Percentiles rank a stretch among this genome's conserved stretches.
Conservation (phyloP, 2,329 filamentous ascomycete species). For the Mycosphaerella sp. region DNA sequence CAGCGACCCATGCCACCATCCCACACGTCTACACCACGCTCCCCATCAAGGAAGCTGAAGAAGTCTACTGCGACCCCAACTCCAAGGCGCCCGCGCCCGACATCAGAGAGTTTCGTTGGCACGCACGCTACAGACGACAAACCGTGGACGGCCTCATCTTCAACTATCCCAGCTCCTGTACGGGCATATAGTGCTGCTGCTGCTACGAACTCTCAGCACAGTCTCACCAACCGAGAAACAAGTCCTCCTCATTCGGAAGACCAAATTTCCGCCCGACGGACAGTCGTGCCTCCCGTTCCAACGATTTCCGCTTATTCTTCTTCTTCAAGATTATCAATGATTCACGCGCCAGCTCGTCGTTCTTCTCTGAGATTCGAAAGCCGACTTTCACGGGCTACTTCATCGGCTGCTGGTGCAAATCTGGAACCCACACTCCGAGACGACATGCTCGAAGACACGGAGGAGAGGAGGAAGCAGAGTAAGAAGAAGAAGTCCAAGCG, state of each 20-base stretch:
- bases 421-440: slow-evolving; percentile 9
- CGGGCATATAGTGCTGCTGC: neutral
- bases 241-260: neutral
- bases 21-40: slow-evolving; percentile 10
- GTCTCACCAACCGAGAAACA: neutral
- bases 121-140: slow-evolving; percentile 8
- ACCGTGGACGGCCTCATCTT: slow-evolving; percentile 11
- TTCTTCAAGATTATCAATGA: neutral
- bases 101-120: slow-evolving; percentile 12
- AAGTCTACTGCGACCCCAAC: slow-evolving; percentile 10
- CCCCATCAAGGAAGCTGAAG: slow-evolving; percentile 10
- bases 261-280: neutral
- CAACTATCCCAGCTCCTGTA: slow-evolving; percentile 10
- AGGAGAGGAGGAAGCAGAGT: too few species aligned
- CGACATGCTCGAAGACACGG: neutral
- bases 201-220: neutral
- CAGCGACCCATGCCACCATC: slow-evolving; percentile 8
- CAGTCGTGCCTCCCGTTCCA: neutral
- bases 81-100: slow-evolving; percentile 6
- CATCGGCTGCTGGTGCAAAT: neutral
- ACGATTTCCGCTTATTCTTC: neutral
- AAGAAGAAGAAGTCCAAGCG: slow-evolving; percentile 1
- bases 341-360: slow-evolving; percentile 14
- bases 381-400: slow-evolving; percentile 6
- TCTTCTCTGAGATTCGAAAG: slow-evolving; percentile 22